Percentiles rank a stretch among this genome's conserved stretches.
Evolutionary conservation across 1,284 basidiomycete genomes (phyloP).

Genomic region (Dichomitus squalens): DNA sequence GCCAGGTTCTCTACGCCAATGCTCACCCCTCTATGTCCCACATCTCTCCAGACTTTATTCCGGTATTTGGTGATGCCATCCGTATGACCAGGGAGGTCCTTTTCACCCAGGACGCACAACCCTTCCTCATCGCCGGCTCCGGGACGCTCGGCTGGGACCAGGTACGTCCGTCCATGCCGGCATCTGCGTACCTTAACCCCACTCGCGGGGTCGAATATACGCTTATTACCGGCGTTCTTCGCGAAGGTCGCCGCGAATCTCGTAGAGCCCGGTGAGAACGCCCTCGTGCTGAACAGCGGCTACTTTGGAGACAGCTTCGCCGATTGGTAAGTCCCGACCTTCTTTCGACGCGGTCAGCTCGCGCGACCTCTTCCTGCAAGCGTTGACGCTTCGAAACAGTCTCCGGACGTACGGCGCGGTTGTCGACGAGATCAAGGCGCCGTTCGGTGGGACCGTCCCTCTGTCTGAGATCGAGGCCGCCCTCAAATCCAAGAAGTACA

Average conservation of each 20-base stretch:
- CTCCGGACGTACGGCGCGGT: constrained; percentile 88
- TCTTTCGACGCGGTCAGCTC: not conserved
- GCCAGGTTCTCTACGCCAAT: constrained; percentile 74
- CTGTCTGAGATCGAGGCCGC: constrained; percentile 70
- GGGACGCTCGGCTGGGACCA: constrained; percentile 97
- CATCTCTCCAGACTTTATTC: constrained; percentile 89
- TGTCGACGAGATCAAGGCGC: constrained; percentile 85
- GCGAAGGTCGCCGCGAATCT: constrained; percentile 79
- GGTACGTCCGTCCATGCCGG: constrained; percentile 38
- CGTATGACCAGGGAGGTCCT: constrained; percentile 83
- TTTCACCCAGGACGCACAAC: constrained; percentile 77
- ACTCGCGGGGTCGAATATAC: not conserved
- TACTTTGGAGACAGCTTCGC: constrained; percentile 90
- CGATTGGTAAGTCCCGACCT: constrained; percentile 71
- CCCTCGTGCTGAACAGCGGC: constrained; percentile 81
- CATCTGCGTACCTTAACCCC: not conserved
- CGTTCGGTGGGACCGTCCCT: constrained; percentile 79
- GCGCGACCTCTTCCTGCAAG: not conserved
- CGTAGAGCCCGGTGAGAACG: constrained; percentile 79
- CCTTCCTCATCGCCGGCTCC: constrained; percentile 89
- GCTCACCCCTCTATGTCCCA: constrained; percentile 90
- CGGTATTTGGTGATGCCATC: constrained; percentile 89
- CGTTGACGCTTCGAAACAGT: constrained; percentile 40
- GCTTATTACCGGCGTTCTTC: not conserved
- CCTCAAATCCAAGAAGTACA: constrained; percentile 84